These are phyloP conservation scores for Fistulifera pelliculosa DNA, from an alignment of 108 stramenopile species.

Conservation along the genomic window DNA sequence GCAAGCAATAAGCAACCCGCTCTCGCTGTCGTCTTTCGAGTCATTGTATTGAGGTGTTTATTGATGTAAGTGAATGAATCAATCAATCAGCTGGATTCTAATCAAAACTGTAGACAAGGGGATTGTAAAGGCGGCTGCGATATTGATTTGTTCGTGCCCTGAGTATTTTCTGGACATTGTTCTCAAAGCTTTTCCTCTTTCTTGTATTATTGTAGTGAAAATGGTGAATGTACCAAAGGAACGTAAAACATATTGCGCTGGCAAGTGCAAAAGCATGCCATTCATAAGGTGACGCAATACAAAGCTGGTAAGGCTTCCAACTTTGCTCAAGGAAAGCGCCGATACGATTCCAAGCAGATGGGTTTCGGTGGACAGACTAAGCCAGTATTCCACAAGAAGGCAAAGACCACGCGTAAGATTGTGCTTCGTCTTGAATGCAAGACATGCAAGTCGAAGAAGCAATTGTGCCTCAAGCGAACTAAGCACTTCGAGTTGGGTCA, in stretches of 20 bases:
- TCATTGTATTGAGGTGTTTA: too few species aligned
- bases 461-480: slow-evolving; percentile 95
- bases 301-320: slow-evolving; percentile 99
- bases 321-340: slow-evolving; percentile 99
- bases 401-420: slow-evolving; percentile 99
- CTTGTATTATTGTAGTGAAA: slow-evolving; percentile 9
- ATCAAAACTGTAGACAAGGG: too few species aligned
- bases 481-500: slow-evolving; percentile 99
- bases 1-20: too few species aligned
- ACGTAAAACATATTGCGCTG: slow-evolving; percentile 97
- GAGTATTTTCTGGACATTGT: too few species aligned
- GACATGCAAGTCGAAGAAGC: slow-evolving; percentile 99
- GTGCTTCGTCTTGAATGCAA: slow-evolving; percentile 99
- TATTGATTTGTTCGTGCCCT: too few species aligned
- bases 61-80: too few species aligned
- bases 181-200: background rate
- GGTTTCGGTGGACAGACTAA: slow-evolving; percentile 99
- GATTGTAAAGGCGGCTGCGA: too few species aligned
- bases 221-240: slow-evolving; percentile 99
- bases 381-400: slow-evolving; percentile 99
- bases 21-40: too few species aligned
- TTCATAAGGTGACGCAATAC: slow-evolving; percentile 99
- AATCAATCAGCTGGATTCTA: too few species aligned
- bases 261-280: slow-evolving; percentile 96
- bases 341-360: slow-evolving; percentile 99